These are phyloP conservation scores for Micractinium conductrix DNA, from an alignment of 139 green algal genomes.

Conservation along the genomic window DNA sequence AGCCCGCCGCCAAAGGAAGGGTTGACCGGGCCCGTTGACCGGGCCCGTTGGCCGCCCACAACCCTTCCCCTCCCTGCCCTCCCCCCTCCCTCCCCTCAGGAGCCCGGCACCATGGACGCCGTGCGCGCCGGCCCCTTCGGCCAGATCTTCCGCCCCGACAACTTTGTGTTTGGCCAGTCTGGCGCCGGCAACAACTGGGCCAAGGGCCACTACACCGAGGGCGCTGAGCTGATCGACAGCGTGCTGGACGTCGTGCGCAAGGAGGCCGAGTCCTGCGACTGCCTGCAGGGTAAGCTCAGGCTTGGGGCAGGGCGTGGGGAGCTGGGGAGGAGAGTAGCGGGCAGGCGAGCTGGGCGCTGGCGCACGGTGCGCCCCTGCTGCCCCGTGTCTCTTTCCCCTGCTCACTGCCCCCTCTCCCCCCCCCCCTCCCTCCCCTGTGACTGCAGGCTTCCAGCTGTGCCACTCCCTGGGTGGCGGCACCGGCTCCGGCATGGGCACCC, in stretches of 20 bases:
- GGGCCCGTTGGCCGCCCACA: too few relatives aligned
- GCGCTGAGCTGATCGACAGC: conserved; percentile 96
- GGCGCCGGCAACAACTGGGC: conserved; percentile 99
- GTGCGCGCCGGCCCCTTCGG: conserved; percentile 96
- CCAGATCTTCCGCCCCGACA: conserved; percentile 95
- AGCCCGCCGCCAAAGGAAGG: too few relatives aligned
- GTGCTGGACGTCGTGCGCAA: conserved; percentile 99
- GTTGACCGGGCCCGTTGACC: too few relatives aligned
- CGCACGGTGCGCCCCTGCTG: background rate
- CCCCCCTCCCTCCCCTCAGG: too few relatives aligned
- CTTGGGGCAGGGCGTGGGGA: too few relatives aligned
- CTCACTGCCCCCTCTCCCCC: background rate
- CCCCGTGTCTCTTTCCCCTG: too few relatives aligned
- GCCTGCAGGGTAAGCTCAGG: conserved; percentile 94
- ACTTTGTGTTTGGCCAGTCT: conserved; percentile 97
- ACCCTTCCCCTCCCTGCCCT: too few relatives aligned
- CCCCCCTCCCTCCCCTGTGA: background rate
- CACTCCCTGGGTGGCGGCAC: conserved; percentile 98
- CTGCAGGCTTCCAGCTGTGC: conserved; percentile 93
- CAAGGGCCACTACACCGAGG: conserved; percentile 99
- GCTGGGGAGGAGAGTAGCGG: too few relatives aligned
- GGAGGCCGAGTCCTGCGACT: conserved; percentile 98
- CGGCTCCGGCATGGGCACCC: conserved; percentile 94
- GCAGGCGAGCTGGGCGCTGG: background rate
- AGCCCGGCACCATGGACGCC: conserved; percentile 98